Percentiles rank a stretch among this genome's conserved stretches.
Conservation (phyloP, 192 early-diverging fungal genomes). For the Phycomyces blakesleeanus region DNA sequence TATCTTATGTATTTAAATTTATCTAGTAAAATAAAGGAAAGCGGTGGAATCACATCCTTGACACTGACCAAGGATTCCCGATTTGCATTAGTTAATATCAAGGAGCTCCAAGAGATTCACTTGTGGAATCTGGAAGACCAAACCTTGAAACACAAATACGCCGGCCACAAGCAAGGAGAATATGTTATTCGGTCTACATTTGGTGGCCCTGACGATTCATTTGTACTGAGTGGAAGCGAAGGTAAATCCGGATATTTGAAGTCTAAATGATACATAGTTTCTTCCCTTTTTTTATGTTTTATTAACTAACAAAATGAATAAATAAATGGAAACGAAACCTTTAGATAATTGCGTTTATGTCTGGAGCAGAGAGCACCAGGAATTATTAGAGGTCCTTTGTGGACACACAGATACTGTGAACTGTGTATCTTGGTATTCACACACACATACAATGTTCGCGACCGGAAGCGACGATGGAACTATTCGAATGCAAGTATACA, state of each 20-base stretch:
- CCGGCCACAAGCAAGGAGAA: constrained; percentile 78
- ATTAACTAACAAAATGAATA: too few species aligned
- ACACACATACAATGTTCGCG: constrained; percentile 63
- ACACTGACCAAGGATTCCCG: constrained; percentile 57
- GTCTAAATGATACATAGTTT: too few species aligned
- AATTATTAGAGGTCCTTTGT: constrained; percentile 61
- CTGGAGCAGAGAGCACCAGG: constrained; percentile 73
- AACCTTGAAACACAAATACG: constrained; percentile 69
- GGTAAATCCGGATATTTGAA: constrained; percentile 45
- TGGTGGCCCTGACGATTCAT: constrained; percentile 78
- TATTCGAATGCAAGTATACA: constrained; percentile 68
- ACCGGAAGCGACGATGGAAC: constrained; percentile 80
- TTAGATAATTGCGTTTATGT: constrained; percentile 71
- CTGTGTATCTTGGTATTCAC: constrained; percentile 69
- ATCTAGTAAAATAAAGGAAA: constrained; percentile 46
- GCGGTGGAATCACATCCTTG: constrained; percentile 63
- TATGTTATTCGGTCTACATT: constrained; percentile 92
- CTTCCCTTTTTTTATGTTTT: too few species aligned
- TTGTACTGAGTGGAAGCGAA: constrained; percentile 92
- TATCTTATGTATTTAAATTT: too few species aligned
- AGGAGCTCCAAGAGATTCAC: constrained; percentile 70
- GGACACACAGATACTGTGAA: constrained; percentile 72
- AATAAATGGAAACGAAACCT: too few species aligned
- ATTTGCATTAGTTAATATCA: constrained; percentile 59
- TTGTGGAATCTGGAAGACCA: constrained; percentile 79